Percentiles rank a stretch among this genome's conserved stretches.
Conservation (phyloP, 2,329 filamentous ascomycete species). For the Apiospora hydei region DNA sequence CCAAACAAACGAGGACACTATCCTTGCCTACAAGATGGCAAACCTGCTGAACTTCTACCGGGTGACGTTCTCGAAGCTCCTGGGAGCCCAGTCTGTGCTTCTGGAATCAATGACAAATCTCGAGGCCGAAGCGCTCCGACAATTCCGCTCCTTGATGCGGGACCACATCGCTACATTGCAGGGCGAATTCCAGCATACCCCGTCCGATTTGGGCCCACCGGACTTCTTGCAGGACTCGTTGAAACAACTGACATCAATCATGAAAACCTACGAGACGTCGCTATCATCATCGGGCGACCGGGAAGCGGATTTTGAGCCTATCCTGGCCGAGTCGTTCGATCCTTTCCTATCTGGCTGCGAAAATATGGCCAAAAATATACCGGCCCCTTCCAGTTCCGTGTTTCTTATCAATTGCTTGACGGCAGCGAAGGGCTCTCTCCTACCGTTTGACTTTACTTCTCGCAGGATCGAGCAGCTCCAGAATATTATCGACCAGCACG, state of each 20-base stretch:
- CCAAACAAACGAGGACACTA: conserved; percentile 89
- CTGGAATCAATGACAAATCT: conserved; percentile 73
- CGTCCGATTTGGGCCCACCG: conserved; percentile 78
- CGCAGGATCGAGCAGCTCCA: conserved; percentile 63
- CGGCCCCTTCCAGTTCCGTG: conserved; percentile 66
- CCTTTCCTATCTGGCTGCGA: conserved; percentile 83
- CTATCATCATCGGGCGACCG: conserved; percentile 65
- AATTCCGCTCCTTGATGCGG: conserved; percentile 82
- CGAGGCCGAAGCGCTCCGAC: conserved; percentile 78
- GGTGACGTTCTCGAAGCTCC: conserved; percentile 80
- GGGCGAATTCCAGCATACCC: conserved; percentile 71
- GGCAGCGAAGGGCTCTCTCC: conserved; percentile 62
- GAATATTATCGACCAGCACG: conserved; percentile 61
- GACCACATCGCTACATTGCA: conserved; percentile 82
- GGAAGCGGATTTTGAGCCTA: conserved; percentile 75
- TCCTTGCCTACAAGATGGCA: conserved; percentile 86
- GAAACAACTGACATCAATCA: conserved; percentile 77
- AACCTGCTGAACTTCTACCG: conserved; percentile 92
- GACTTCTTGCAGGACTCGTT: conserved; percentile 83
- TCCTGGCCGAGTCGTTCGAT: conserved; percentile 81
- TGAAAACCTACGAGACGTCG: conserved; percentile 88
- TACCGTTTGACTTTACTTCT: conserved; percentile 69
- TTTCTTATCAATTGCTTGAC: conserved; percentile 78
- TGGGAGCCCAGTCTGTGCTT: conserved; percentile 73
- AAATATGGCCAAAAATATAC: conserved; percentile 69